phyloP scores from a whole-genome alignment of 202 grass and related monocot genomes.

The Schoenoplectus triqueter region DNA sequence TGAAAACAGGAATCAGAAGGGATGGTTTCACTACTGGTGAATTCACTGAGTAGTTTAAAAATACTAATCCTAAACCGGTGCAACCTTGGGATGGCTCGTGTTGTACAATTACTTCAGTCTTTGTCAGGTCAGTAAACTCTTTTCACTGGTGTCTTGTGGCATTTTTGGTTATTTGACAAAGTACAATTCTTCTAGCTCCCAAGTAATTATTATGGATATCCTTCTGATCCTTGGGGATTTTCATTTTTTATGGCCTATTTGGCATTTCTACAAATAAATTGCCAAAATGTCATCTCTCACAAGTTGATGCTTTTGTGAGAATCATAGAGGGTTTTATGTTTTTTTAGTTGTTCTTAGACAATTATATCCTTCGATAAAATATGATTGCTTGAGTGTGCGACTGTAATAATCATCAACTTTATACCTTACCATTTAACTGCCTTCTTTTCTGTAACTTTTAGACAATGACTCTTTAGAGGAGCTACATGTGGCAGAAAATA shows the following conservation, averaged over 20 bases:
- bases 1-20: too few species aligned
- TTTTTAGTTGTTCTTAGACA: background rate
- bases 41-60: slow-evolving; percentile 57
- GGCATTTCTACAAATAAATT: slow-evolving; percentile 1
- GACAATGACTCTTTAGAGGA: slow-evolving; percentile 76
- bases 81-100: slow-evolving; percentile 66
- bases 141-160: background rate
- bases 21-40: slow-evolving; percentile 33
- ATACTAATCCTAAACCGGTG: slow-evolving; percentile 54
- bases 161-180: background rate
- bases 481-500: slow-evolving; percentile 67
- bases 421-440: background rate
- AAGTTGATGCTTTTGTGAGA: background rate
- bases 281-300: background rate
- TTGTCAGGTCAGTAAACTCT: slow-evolving; percentile 61
- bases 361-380: background rate
- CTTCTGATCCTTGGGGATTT: background rate
- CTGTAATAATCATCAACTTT: background rate
- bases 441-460: slow-evolving; percentile 40
- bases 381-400: background rate
- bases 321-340: slow-evolving; percentile 9
- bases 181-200: background rate
- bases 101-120: slow-evolving; percentile 56
- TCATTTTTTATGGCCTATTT: background rate
- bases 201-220: background rate